These are phyloP conservation scores for Ophiostoma perfectum DNA, from an alignment of 2,329 filamentous ascomycete genomes.

Conservation along the genomic window DNA sequence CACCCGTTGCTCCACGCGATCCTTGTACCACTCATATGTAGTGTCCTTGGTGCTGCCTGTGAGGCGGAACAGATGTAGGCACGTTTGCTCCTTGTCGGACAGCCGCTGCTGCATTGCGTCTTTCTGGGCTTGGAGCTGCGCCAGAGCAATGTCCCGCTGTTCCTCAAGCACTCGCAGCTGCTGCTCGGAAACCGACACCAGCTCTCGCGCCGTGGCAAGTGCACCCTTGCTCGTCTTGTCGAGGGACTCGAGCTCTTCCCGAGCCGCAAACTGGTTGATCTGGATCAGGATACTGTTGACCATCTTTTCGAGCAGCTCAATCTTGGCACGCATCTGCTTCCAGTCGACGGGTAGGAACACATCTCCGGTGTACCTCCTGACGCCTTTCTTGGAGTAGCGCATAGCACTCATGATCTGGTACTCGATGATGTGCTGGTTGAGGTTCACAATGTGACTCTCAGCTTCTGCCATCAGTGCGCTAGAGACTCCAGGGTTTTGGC, in stretches of 20 bases:
- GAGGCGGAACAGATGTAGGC: neutral
- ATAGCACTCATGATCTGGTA: neutral
- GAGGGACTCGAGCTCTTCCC: neutral
- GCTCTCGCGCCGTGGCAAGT: neutral
- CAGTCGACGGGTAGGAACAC: neutral
- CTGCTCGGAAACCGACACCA: neutral
- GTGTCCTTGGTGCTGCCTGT: neutral
- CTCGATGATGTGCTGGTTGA: neutral
- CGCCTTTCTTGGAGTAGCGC: neutral
- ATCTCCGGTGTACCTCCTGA: neutral
- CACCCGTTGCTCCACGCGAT: neutral
- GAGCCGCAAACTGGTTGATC: neutral
- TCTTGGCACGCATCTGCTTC: neutral
- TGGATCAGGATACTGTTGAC: neutral
- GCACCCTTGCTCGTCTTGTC: neutral
- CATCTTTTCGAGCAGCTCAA: neutral
- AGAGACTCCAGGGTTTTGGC: neutral
- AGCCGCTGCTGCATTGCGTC: neutral
- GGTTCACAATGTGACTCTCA: neutral
- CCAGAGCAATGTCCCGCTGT: neutral
- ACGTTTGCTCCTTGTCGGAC: neutral
- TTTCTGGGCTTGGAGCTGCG: neutral
- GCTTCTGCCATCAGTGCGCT: neutral
- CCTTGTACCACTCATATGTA: constrained; percentile 6
- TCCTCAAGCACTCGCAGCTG: neutral